Conservation (phyloP, 2,329 filamentous ascomycete genomes). For the Fusarium palustre region DNA sequence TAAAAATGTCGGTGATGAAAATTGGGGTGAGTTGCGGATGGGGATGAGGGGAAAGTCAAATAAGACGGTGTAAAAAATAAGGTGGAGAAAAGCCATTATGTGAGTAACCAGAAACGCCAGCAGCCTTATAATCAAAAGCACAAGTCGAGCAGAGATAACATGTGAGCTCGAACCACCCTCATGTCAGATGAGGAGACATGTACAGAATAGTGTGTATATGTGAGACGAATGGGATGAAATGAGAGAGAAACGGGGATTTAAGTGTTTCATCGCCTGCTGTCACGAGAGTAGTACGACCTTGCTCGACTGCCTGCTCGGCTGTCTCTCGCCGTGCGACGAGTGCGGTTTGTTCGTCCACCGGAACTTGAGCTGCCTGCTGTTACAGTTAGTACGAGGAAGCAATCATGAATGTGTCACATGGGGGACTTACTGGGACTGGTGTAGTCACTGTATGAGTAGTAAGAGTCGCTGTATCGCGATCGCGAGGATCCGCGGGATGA, state of each 20-base stretch:
- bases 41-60: background rate
- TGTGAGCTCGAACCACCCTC: conserved; percentile 29
- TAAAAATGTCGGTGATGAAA: conserved; percentile 25
- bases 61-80: conserved; percentile 5
- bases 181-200: conserved; percentile 43
- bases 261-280: conserved; percentile 37
- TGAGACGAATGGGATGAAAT: conserved; percentile 14
- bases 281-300: conserved; percentile 51
- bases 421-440: conserved; percentile 64
- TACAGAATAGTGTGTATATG: conserved; percentile 39
- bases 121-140: conserved; percentile 37
- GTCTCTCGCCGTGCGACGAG: conserved; percentile 48
- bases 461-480: conserved; percentile 65
- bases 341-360: conserved; percentile 56
- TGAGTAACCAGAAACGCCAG: conserved; percentile 45
- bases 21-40: conserved; percentile 2
- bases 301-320: conserved; percentile 43
- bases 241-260: conserved; percentile 16
- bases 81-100: conserved; percentile 34
- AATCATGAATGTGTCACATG: background rate
- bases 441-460: conserved; percentile 64
- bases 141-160: conserved; percentile 39
- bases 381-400: conserved; percentile 35
- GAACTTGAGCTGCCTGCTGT: conserved; percentile 60
- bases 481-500: conserved; percentile 57